Evolutionary conservation across 306 rosid genomes (phyloP), one percentile per base, ranked within the genome.

Genomic region (Vigna angularis): DNA sequence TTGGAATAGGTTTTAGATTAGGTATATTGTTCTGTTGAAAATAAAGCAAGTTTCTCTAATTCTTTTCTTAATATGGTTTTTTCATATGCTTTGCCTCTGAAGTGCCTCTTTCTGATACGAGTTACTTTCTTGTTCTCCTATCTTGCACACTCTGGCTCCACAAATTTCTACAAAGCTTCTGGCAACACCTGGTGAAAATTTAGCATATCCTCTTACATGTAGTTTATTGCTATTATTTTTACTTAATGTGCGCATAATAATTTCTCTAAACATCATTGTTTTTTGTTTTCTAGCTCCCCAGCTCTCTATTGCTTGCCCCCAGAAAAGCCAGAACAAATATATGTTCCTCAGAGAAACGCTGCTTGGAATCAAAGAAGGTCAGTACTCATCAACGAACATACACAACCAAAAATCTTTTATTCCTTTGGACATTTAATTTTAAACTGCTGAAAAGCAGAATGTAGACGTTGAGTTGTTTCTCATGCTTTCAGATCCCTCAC

Each of bases 21-120:
- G 14, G 7, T 49, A 13, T 15, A 4, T 14, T 61, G 5, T 15
- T 62, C 15, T 32, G 16, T 10, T 56, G 7, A 1, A 17, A 42
- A 20, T 55, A 4, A 67, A 49, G 32, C 17, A 13, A 6, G 12
- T 22, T 66, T 64, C 20, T 15, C 44, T 12, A 50, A 47, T 18
- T 38, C 45, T 14, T 26, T 4, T 77, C 63, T 4, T 48, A 13
- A 49, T 50, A 51, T 44, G 10, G 4, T 30, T 26, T 74, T 79
- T 57, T 28, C 88, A 85, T 86, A 66, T 82, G 79, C 82, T 53
- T 20, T 12, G 34, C 65, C 57, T 61, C 69, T 6, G 13, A 18
- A 8, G 36, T 18, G 72, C 76, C 24, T 16, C 42, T 36, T 22
- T 56, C 76, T 65, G 50, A 55, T 73, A 62, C 5, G 40, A 66